A percentile compares a stretch with the other conserved stretches of the same genome.
These are phyloP conservation scores for Nothophytophthora sp. DNA, from an alignment of 352 stramenopile species.

Conservation along the genomic window DNA sequence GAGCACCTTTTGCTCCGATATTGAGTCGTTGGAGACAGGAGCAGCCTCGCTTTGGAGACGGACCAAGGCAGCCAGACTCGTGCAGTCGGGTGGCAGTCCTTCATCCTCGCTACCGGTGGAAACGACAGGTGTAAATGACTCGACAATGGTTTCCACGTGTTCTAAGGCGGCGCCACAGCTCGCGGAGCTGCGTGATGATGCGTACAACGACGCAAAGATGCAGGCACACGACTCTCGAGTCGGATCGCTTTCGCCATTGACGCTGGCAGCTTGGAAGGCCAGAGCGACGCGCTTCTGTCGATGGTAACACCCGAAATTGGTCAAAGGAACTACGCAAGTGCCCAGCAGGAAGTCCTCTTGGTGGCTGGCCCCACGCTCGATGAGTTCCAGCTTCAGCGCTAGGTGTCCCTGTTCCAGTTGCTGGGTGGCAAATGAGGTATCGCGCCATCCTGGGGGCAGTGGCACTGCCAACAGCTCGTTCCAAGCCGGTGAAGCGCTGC, in stretches of 20 bases:
- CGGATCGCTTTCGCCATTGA: neutral
- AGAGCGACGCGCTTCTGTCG: constrained; percentile 32
- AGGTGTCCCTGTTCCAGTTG: neutral
- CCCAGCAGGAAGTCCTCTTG: constrained; percentile 64
- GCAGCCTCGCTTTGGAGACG: neutral
- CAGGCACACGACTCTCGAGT: constrained; percentile 1
- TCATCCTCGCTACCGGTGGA: constrained; percentile 24
- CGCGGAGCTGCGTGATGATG: constrained; percentile 2
- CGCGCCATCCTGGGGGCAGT: constrained; percentile 45
- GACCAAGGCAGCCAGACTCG: constrained; percentile 12
- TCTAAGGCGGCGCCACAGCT: constrained; percentile 3
- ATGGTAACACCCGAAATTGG: constrained; percentile 11
- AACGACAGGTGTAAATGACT: constrained; percentile 29
- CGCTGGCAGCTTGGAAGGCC: constrained; percentile 15
- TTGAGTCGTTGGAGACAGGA: neutral
- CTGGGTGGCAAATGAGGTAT: constrained; percentile 1
- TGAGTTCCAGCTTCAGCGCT: constrained; percentile 54
- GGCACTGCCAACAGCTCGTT: constrained; percentile 70
- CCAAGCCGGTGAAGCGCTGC: constrained; percentile 37
- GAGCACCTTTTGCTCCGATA: neutral
- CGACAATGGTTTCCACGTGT: constrained; percentile 21
- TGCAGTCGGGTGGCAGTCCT: constrained; percentile 12
- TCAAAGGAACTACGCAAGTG: constrained; percentile 28
- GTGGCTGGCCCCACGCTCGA: constrained; percentile 58
- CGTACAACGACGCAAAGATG: constrained; percentile 21